phyloP scores from a whole-genome alignment of 2,329 filamentous ascomycete genomes.

The Curvularia sp. region DNA sequence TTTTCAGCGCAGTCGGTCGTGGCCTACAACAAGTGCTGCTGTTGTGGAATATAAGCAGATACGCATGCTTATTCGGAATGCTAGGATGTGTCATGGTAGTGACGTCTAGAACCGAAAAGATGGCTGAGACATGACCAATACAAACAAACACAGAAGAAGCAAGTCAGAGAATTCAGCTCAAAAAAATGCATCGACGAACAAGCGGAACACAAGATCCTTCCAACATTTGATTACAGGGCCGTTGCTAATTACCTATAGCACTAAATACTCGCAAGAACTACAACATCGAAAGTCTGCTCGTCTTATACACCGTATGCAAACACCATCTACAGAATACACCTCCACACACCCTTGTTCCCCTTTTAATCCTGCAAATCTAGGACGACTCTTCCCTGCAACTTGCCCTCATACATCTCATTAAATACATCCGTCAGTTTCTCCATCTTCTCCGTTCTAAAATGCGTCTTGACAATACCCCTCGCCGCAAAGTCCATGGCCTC shows the following conservation, averaged over 20 bases:
- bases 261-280: no score
- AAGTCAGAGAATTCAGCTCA: neutral
- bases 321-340: neutral
- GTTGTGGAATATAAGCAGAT: neutral
- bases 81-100: neutral
- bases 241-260: no score
- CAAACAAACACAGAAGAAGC: neutral
- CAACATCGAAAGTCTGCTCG: neutral
- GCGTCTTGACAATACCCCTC: constrained; percentile 55
- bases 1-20: neutral
- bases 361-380: constrained; percentile 48
- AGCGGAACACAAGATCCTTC: no score
- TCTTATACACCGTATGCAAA: neutral
- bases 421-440: constrained; percentile 56
- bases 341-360: neutral
- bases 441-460: constrained; percentile 56
- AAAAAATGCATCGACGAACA: no score
- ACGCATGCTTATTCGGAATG: neutral
- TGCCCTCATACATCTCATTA: constrained; percentile 55
- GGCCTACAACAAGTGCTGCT: no score
- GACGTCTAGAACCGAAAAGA: neutral
- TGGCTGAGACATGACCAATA: neutral
- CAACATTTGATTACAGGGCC: no score
- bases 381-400: constrained; percentile 57
- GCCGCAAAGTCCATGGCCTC: constrained; percentile 57